phyloP scores from a whole-genome alignment of 2,329 filamentous ascomycete species.

The Beauveria rudraprayagi region DNA sequence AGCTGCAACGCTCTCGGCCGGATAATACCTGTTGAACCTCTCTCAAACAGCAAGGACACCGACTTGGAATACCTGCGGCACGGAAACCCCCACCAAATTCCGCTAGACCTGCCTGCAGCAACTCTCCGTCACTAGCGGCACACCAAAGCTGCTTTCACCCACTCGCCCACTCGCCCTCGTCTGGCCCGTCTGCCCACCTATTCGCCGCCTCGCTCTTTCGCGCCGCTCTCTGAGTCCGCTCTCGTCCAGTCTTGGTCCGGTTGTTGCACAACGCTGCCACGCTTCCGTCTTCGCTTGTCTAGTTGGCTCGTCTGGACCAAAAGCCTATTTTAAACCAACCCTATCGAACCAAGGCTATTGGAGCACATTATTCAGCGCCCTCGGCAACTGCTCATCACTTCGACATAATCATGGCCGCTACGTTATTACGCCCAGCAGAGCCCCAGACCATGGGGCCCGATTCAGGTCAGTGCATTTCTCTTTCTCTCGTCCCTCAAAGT shows the following conservation, averaged over 20 bases:
- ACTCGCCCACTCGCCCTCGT: neutral
- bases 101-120: constrained; percentile 6
- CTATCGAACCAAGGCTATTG: no score
- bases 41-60: neutral
- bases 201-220: constrained; percentile 10
- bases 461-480: constrained; percentile 9
- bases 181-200: neutral
- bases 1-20: neutral
- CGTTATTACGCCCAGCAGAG: constrained; percentile 1
- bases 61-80: neutral
- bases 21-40: neutral
- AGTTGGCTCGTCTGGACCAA: neutral
- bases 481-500: neutral
- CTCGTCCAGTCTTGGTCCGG: neutral
- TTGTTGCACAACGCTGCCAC: neutral
- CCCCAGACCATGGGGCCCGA: constrained; percentile 2
- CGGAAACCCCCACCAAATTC: constrained; percentile 4
- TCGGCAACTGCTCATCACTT: neutral
- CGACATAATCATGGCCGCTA: neutral
- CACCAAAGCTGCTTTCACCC: neutral
- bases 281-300: neutral
- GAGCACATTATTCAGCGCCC: neutral
- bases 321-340: neutral
- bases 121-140: neutral
- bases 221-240: constrained; percentile 1